phyloP scores from a whole-genome alignment of 768 basidiomycete genomes.

The Clitopilus hobsonii region DNA sequence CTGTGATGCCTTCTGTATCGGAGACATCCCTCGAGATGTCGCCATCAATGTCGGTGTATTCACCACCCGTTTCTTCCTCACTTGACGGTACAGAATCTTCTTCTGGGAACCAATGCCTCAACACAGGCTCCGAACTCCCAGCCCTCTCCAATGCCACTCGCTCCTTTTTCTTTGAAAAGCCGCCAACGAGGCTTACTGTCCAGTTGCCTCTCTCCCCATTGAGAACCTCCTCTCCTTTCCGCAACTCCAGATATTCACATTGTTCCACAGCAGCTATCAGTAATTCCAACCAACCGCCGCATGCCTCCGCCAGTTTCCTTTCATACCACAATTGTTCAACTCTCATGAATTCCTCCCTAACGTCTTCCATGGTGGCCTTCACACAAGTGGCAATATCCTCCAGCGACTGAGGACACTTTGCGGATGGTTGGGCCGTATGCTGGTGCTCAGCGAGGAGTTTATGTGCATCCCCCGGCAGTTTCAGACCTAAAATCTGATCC shows the following conservation, averaged over 20 bases:
- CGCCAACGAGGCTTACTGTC: slow-evolving; percentile 42
- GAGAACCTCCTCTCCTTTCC: slow-evolving; percentile 28
- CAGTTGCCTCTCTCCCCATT: slow-evolving; percentile 29
- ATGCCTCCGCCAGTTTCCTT: slow-evolving; percentile 37
- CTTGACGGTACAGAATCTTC: slow-evolving; percentile 24
- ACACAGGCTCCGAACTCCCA: slow-evolving; percentile 34
- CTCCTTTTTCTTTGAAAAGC: slow-evolving; percentile 20
- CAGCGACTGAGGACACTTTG: slow-evolving; percentile 36
- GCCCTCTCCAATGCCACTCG: slow-evolving; percentile 26
- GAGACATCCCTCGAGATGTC: slow-evolving; percentile 37
- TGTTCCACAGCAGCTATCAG: slow-evolving; percentile 43
- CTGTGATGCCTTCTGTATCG: slow-evolving; percentile 23
- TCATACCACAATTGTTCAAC: slow-evolving; percentile 51
- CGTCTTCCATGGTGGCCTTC: slow-evolving; percentile 49
- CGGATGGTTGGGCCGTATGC: slow-evolving; percentile 46
- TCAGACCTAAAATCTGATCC: slow-evolving; percentile 20
- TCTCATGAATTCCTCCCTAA: slow-evolving; percentile 42
- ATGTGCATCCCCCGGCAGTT: slow-evolving; percentile 29
- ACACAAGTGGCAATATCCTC: slow-evolving; percentile 46
- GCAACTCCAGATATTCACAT: slow-evolving; percentile 32
- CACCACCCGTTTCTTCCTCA: slow-evolving; percentile 21
- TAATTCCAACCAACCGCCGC: slow-evolving; percentile 61
- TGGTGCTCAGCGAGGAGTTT: slow-evolving; percentile 39
- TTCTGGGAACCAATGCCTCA: slow-evolving; percentile 40
- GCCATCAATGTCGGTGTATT: slow-evolving; percentile 34